Base-by-base conservation (phyloP, 495 filamentous ascomycete genomes). In the Aspergillus coremiiformis region DNA sequence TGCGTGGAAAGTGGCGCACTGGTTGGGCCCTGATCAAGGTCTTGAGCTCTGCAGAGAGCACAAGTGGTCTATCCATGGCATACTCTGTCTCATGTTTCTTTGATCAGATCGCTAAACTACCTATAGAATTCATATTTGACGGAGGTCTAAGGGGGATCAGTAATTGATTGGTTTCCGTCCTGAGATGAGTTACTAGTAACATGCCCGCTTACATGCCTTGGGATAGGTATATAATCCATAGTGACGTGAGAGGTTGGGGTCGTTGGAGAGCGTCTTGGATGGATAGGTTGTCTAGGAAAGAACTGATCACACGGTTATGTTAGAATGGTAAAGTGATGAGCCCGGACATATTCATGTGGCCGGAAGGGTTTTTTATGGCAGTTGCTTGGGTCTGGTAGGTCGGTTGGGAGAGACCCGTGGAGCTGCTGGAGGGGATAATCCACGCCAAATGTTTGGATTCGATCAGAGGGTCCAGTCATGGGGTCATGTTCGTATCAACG, bases 361-460 rank as follows among this genome's bases (percentile, higher is more conserved):
- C 56, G 0, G 63, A 55, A 52, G 67, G 72, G 49, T 71, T 71
- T 39, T 61, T 59, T 46, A 35, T 43, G 47, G 54, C 67, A 55
- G 58, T 67, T 58, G 51, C 58, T 57, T 73, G 63, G 11, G 66
- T 65, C 0, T 72, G 58, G 47, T 63, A 63, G 1, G 78, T 69
- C 1, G 79, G 75, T 53, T 83, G 83, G 2, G 80, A 80, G n/a
- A 80, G 68, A 2, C 80, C 79, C 4, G 79, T 83, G 5, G 76
- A 79, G 3, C 80, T 79, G 35, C 77, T 80, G 0, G 78, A 82
- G 59, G 82, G 81, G 43, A 77, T 60, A 15, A 83, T 81, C 63
- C 75, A 70, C 5, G 69, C 63, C 22, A 68, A 57, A 52, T 76
- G 70, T 26, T 69, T 61, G 15, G 51, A 39, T 45, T 66, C 64